phyloP scores from a whole-genome alignment of 345 rosid genomes.

The Viola odorata region DNA sequence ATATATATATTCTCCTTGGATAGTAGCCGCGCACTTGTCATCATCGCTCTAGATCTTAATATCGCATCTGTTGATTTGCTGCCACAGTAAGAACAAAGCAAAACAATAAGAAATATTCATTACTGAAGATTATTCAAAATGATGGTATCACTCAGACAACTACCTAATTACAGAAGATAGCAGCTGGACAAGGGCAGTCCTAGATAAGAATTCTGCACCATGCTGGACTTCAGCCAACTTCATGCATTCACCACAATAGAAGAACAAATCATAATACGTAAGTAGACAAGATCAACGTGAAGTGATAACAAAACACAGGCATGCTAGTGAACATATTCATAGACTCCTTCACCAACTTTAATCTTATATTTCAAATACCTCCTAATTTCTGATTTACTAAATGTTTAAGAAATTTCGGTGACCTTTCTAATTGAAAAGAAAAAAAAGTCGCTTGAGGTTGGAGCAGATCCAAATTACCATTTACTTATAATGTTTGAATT shows the following conservation, averaged over 20 bases:
- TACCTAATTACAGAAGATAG: constrained; percentile 72
- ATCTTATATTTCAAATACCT: neutral
- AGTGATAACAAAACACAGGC: constrained; percentile 1
- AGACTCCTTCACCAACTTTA: no score
- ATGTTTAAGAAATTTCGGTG: no score
- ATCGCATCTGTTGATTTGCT: constrained; percentile 43
- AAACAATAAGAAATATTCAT: constrained; percentile 1
- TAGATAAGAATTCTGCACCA: constrained; percentile 65
- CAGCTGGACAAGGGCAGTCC: constrained; percentile 57
- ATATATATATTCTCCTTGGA: constrained; percentile 44
- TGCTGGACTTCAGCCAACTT: constrained; percentile 73
- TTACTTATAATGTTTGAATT: no score
- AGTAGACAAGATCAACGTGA: neutral
- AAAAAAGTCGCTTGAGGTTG: no score
- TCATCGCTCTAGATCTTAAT: constrained; percentile 74
- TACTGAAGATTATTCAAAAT: neutral
- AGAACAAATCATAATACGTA: neutral
- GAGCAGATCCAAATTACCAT: no score
- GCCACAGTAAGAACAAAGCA: constrained; percentile 25
- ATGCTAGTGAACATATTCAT: no score
- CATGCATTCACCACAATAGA: constrained; percentile 18
- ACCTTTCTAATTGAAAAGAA: no score
- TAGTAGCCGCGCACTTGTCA: constrained; percentile 78
- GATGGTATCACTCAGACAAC: constrained; percentile 10
- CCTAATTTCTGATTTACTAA: neutral